These are phyloP conservation scores for Globisporangium emineosum DNA, from an alignment of 352 stramenopile genomes.

Conservation along the genomic window DNA sequence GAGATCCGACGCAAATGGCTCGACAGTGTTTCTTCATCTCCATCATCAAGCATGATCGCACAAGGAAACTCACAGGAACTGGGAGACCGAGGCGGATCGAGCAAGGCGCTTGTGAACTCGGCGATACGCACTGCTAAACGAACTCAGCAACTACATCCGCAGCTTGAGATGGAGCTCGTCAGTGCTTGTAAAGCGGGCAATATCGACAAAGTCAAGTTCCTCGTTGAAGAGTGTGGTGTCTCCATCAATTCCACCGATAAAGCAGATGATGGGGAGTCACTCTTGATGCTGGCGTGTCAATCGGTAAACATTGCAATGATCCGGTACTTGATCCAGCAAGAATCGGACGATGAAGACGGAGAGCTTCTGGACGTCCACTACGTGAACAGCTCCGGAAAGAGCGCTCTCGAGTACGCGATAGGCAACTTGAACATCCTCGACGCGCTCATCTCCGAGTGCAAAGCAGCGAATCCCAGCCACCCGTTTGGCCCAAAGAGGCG, in stretches of 20 bases:
- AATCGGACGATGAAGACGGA: background rate
- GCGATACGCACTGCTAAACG: slow-evolving; percentile 9
- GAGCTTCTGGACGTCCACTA: slow-evolving; percentile 24
- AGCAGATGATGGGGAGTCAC: slow-evolving; percentile 13
- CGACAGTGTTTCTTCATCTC: slow-evolving; percentile 10
- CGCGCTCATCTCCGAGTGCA: slow-evolving; percentile 14
- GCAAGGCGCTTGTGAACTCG: slow-evolving; percentile 15
- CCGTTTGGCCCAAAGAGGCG: slow-evolving; percentile 18
- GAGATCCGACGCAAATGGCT: slow-evolving; percentile 67
- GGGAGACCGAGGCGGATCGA: slow-evolving; percentile 7
- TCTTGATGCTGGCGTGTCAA: slow-evolving; percentile 34
- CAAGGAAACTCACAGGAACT: slow-evolving; percentile 4
- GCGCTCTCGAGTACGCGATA: slow-evolving; percentile 20
- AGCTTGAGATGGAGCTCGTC: slow-evolving; percentile 32
- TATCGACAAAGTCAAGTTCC: slow-evolving; percentile 27
- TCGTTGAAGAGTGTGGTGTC: slow-evolving; percentile 36
- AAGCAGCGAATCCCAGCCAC: slow-evolving; percentile 12
- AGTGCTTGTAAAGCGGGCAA: slow-evolving; percentile 22
- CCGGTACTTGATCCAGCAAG: slow-evolving; percentile 24
- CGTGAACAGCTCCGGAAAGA: slow-evolving; percentile 8
- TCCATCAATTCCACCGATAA: slow-evolving; percentile 31
- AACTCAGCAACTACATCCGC: slow-evolving; percentile 29
- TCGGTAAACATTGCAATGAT: slow-evolving; percentile 14
- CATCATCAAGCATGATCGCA: background rate
- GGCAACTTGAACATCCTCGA: slow-evolving; percentile 6